Evolutionary conservation across 495 filamentous ascomycete species (phyloP), one percentile per base, ranked within the genome.

Genomic region (Penicillium ucsense): DNA sequence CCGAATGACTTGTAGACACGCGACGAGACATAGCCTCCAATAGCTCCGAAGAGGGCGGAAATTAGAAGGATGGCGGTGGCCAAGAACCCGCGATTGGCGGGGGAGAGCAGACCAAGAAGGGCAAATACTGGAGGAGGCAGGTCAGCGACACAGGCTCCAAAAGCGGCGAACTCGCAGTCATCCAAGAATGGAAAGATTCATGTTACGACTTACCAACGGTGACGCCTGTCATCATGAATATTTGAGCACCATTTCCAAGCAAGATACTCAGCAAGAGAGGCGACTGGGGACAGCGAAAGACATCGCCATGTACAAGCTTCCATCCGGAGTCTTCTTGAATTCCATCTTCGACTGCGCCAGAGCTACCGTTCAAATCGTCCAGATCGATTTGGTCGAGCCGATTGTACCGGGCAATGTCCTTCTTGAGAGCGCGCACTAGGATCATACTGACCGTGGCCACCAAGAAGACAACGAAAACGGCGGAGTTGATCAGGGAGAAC

Each of bases 231-330:
- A 98, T 98, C 68, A 92, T 89, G 63, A 97, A 96, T 8, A 98
- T 78, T 67, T 98, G 92, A 35, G 88, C 86, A 28, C 92, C 92
- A 60, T 92, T 97, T 33, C 92, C 92, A 41, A 96, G 76, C 57
- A 98, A 76, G 9, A 98, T 73, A 60, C 88, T 87, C 20, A 98
- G 76, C 5, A 95, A 71, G 38, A 98, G 74, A 1, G 89, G 85
- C 45, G 86, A 81, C 47, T 80, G 77, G 4, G 92, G 92, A 8
- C 87, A 81, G 37, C 92, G 81, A 75, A 98, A 98, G 36, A 98
- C 91, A 66, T 98, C 92, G 38, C 92, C 92, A 56, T 98, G 92
- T 0, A 98, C 90, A 38, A 98, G 72, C 68, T 98, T 98, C 92
- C 92, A 98, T 35, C 92, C 92, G 4, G 89, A 95, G 64, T 98